phyloP scores from a whole-genome alignment of 192 early-diverging fungal species.

The Phlyctochytrium bullatum region DNA sequence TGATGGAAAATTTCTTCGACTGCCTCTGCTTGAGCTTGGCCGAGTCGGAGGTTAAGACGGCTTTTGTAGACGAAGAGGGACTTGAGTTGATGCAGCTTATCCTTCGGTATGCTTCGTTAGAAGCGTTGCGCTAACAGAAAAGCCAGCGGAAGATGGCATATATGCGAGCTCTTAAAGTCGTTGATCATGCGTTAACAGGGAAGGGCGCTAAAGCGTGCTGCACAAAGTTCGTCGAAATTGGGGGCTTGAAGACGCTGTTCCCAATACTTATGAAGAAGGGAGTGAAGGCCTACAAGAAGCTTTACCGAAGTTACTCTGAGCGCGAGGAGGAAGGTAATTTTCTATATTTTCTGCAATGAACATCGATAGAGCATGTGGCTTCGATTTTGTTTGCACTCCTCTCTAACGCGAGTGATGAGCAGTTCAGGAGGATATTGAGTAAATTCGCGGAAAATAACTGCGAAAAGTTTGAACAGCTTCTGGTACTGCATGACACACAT shows the following conservation, averaged over 20 bases:
- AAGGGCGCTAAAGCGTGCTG: slow-evolving; percentile 48
- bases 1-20: slow-evolving; percentile 92
- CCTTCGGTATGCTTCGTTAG: slow-evolving; percentile 59
- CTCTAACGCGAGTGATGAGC: slow-evolving; percentile 53
- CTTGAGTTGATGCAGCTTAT: slow-evolving; percentile 88
- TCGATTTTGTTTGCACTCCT: slow-evolving; percentile 82
- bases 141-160: slow-evolving; percentile 74
- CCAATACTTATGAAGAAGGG: slow-evolving; percentile 84
- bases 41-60: slow-evolving; percentile 65
- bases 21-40: slow-evolving; percentile 69
- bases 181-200: slow-evolving; percentile 62
- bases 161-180: slow-evolving; percentile 80
- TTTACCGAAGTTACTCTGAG: slow-evolving; percentile 74
- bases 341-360: slow-evolving; percentile 4
- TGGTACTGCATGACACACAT: slow-evolving; percentile 75
- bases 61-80: slow-evolving; percentile 82
- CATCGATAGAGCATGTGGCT: slow-evolving; percentile 71
- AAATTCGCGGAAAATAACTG: slow-evolving; percentile 84
- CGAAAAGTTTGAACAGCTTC: slow-evolving; percentile 77
- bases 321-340: slow-evolving; percentile 70
- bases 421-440: slow-evolving; percentile 67
- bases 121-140: slow-evolving; percentile 51
- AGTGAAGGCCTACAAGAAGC: slow-evolving; percentile 70
- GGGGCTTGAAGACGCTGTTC: slow-evolving; percentile 84
- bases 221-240: slow-evolving; percentile 74